A percentile compares a stretch with the other conserved stretches of the same genome.
Evolutionary conservation across 345 rosid species (phyloP).

Genomic region (Lepidium aucheri): DNA sequence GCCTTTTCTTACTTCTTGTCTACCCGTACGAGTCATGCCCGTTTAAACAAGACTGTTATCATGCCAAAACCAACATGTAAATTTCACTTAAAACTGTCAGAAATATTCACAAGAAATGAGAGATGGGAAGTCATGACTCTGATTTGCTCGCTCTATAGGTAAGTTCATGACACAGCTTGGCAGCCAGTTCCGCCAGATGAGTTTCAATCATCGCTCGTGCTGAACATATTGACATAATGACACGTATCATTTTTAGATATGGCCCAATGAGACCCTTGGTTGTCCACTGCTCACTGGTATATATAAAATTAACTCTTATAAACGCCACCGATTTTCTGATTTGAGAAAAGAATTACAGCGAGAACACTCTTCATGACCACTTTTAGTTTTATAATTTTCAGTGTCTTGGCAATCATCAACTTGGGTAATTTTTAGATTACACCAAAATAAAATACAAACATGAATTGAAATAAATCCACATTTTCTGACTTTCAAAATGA

Average conservation of each 20-base stretch:
- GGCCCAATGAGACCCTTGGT: slow-evolving; percentile 91
- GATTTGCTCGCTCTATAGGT: slow-evolving; percentile 35
- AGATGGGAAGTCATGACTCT: background rate
- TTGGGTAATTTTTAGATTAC: too few relatives aligned
- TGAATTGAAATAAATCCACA: background rate
- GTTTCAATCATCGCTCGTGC: slow-evolving; percentile 47
- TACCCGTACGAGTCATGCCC: slow-evolving; percentile 96
- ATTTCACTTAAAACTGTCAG: slow-evolving; percentile 1
- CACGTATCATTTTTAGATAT: slow-evolving; percentile 48
- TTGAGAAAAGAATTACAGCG: too few relatives aligned
- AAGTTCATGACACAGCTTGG: slow-evolving; percentile 89
- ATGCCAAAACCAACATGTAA: slow-evolving; percentile 93
- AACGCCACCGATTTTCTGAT: too few relatives aligned
- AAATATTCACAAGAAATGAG: background rate
- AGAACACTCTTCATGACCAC: too few relatives aligned
- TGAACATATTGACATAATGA: slow-evolving; percentile 56
- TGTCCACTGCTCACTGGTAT: slow-evolving; percentile 94
- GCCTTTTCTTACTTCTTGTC: slow-evolving; percentile 68
- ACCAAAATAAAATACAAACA: too few relatives aligned
- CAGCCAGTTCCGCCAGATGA: slow-evolving; percentile 72
- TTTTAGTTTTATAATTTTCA: too few relatives aligned
- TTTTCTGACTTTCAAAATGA: background rate
- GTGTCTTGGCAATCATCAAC: too few relatives aligned
- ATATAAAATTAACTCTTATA: background rate
- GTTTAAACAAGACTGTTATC: slow-evolving; percentile 90